phyloP scores from a whole-genome alignment of 805 yeast species.

The Metschnikowia gelsemii region DNA sequence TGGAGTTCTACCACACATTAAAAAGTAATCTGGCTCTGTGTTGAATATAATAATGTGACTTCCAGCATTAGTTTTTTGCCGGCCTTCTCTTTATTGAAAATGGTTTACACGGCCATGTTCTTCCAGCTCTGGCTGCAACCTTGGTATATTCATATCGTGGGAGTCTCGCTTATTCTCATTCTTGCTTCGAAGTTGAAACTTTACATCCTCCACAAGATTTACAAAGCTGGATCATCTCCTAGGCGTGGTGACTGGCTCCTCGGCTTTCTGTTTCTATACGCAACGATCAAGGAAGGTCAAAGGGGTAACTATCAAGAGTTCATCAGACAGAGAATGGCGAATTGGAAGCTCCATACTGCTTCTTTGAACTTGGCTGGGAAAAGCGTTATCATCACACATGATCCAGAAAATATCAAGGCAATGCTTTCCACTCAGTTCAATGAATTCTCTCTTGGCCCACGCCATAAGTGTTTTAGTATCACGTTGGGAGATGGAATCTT shows the following conservation, averaged over 20 bases:
- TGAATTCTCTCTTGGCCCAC: slow-evolving; percentile 34
- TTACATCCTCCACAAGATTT: slow-evolving; percentile 1
- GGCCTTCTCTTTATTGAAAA: neutral
- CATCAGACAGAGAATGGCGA: slow-evolving; percentile 7
- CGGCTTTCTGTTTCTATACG: slow-evolving; percentile 14
- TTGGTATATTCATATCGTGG: neutral
- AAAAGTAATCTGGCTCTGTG: too few species aligned
- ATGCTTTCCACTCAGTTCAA: slow-evolving; percentile 39
- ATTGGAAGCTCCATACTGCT: slow-evolving; percentile 7
- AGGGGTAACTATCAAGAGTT: slow-evolving; percentile 13
- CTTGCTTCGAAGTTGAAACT: neutral
- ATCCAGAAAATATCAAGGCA: slow-evolving; percentile 40
- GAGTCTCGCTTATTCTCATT: neutral
- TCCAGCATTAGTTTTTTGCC: too few species aligned
- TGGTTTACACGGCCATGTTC: neutral
- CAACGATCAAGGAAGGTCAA: slow-evolving; percentile 7
- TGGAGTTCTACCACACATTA: too few species aligned
- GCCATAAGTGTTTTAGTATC: slow-evolving; percentile 33
- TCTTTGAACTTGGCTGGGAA: slow-evolving; percentile 13
- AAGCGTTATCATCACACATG: slow-evolving; percentile 23
- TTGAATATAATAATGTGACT: too few species aligned
- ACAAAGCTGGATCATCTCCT: slow-evolving; percentile 9
- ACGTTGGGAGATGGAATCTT: slow-evolving; percentile 40
- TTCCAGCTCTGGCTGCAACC: slow-evolving; percentile 1
- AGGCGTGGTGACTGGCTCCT: slow-evolving; percentile 9